phyloP scores from a whole-genome alignment of 1,139 yeast species.

The Diutina mesorugosa region DNA sequence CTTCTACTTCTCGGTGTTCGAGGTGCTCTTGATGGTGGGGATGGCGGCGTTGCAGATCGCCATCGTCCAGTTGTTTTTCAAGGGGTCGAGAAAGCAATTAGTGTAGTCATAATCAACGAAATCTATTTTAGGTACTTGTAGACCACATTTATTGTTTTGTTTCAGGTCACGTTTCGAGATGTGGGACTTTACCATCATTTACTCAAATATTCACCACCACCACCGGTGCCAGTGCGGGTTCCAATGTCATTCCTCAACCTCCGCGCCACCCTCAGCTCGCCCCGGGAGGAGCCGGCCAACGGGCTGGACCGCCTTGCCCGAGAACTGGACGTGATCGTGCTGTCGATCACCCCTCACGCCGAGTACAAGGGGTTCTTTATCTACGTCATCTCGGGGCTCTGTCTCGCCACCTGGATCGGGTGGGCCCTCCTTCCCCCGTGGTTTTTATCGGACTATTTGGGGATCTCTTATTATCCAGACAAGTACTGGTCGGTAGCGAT shows the following conservation, averaged over 20 bases:
- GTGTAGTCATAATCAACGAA: constrained; percentile 26
- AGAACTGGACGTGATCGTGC: constrained; percentile 65
- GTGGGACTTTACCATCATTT: no score
- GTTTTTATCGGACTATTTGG: constrained; percentile 32
- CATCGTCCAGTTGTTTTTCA: constrained; percentile 78
- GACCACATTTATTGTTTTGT: not conserved
- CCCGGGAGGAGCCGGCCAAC: not conserved
- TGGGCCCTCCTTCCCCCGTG: constrained; percentile 64
- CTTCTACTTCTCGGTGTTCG: constrained; percentile 72
- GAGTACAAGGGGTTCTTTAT: constrained; percentile 77
- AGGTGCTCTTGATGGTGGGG: constrained; percentile 68
- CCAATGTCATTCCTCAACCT: not conserved
- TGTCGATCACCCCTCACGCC: constrained; percentile 55
- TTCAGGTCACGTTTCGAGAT: no score
- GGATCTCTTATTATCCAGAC: constrained; percentile 67
- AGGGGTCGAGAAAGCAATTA: constrained; percentile 68
- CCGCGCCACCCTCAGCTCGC: not conserved
- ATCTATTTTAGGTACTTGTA: not conserved
- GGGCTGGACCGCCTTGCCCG: constrained; percentile 47
- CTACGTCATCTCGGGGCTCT: constrained; percentile 46
- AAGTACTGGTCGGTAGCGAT: constrained; percentile 80
- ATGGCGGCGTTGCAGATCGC: constrained; percentile 79
- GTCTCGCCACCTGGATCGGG: constrained; percentile 38
- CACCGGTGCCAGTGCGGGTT: not conserved
- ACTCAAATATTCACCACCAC: not conserved